Evolutionary conservation across 306 rosid genomes (phyloP).

Genomic region (Cajanus cajan): DNA sequence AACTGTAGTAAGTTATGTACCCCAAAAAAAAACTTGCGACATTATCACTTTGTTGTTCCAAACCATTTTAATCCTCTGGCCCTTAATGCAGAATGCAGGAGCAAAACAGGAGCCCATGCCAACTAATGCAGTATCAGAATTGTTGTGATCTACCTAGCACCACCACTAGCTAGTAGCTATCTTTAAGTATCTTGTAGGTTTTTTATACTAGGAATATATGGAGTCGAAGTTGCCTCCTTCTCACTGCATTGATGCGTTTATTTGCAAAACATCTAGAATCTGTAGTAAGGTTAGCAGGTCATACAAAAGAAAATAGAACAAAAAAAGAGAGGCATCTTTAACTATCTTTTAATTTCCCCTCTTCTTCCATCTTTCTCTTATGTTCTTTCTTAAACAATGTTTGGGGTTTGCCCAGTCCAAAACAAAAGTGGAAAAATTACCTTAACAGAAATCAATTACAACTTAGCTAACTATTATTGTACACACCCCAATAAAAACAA

Average conservation of each 20-base stretch:
- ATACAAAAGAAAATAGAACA: background rate
- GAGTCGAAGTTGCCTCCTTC: background rate
- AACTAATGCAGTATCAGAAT: background rate
- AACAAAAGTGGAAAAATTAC: background rate
- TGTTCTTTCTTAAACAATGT: background rate
- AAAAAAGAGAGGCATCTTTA: background rate
- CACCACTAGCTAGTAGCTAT: background rate
- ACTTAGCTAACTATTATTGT: background rate
- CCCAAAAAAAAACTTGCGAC: background rate
- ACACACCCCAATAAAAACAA: background rate
- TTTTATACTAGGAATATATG: background rate
- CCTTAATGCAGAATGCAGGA: background rate
- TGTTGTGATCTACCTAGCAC: background rate
- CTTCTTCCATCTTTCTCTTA: background rate
- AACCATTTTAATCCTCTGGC: background rate
- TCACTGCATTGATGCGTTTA: background rate
- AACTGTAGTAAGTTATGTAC: background rate
- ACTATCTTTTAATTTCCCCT: background rate
- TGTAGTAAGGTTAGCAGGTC: background rate
- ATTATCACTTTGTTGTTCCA: background rate
- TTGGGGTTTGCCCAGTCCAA: background rate
- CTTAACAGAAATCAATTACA: background rate
- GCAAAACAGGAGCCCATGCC: conserved; percentile 43
- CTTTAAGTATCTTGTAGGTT: background rate
- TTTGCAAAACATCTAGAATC: background rate